Evolutionary conservation across 2,329 filamentous ascomycete species (phyloP).

Genomic region (Sarocladium kiliense): DNA sequence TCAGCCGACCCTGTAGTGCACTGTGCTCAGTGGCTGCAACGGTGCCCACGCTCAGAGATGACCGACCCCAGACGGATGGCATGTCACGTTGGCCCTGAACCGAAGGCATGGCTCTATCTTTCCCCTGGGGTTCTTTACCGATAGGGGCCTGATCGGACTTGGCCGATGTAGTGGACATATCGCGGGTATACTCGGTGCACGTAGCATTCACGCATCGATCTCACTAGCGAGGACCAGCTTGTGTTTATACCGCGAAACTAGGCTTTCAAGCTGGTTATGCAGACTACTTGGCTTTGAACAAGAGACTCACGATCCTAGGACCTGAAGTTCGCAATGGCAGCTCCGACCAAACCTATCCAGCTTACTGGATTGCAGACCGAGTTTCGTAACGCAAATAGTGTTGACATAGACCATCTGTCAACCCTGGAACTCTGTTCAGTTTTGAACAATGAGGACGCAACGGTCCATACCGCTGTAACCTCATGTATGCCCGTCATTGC

Average conservation of each 20-base stretch:
- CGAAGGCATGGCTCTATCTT: background rate
- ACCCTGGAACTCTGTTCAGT: slow-evolving; percentile 9
- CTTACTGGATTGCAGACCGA: slow-evolving; percentile 10
- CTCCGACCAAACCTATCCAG: background rate
- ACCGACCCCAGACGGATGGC: background rate
- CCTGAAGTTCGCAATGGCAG: background rate
- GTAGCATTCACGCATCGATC: background rate
- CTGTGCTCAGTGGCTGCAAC: background rate
- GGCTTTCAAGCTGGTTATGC: no score
- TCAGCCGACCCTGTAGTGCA: no score
- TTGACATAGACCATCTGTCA: slow-evolving; percentile 6
- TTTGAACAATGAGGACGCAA: slow-evolving; percentile 11
- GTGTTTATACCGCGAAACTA: no score
- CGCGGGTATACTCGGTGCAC: background rate
- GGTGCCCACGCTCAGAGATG: background rate
- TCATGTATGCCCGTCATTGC: slow-evolving; percentile 10
- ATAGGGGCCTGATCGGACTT: background rate
- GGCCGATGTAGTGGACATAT: background rate
- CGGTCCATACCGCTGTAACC: slow-evolving; percentile 6
- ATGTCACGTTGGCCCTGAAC: background rate
- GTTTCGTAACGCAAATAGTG: slow-evolving; percentile 6
- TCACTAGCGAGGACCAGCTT: background rate
- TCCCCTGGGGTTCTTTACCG: background rate
- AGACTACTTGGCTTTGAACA: no score
- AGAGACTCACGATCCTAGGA: no score